Percentiles rank a stretch among this genome's conserved stretches.
These are phyloP conservation scores for Bonia amplexicaulis DNA, from an alignment of 176 grass and related monocot species.

Conservation along the genomic window DNA sequence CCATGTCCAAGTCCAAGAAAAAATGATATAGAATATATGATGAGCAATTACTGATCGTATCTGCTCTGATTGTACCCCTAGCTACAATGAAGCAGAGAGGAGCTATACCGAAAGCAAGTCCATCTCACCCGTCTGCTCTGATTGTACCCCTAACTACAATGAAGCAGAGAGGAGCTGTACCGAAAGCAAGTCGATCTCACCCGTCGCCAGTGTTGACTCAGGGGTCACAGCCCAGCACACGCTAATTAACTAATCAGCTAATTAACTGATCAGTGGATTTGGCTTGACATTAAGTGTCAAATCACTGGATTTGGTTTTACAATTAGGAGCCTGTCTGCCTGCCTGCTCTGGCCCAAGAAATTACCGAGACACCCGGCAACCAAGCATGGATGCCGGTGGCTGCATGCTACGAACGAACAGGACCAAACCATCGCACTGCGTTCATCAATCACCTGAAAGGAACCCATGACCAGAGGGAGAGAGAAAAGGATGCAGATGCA, in stretches of 20 bases:
- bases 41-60: too few species aligned
- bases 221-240: background rate
- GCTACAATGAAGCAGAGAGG: too few species aligned
- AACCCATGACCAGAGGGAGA: background rate
- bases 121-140: too few species aligned
- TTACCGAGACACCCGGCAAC: conserved; percentile 23
- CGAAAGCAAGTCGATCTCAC: background rate
- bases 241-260: background rate
- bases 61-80: too few species aligned
- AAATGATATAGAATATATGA: too few species aligned
- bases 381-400: background rate
- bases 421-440: background rate
- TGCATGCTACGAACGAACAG: background rate
- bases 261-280: background rate
- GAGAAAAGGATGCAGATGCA: background rate
- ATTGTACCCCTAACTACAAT: too few species aligned
- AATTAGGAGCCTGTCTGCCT: background rate
- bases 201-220: background rate
- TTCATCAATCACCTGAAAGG: background rate
- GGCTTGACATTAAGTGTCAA: background rate
- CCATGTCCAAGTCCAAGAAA: too few species aligned
- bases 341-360: conserved; percentile 19
- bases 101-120: too few species aligned
- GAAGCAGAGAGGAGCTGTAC: background rate
- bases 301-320: conserved; percentile 18